Percentiles rank a stretch among this genome's conserved stretches.
phyloP scores from a whole-genome alignment of 176 grass and related monocot genomes.

The Oryza meridionalis region DNA sequence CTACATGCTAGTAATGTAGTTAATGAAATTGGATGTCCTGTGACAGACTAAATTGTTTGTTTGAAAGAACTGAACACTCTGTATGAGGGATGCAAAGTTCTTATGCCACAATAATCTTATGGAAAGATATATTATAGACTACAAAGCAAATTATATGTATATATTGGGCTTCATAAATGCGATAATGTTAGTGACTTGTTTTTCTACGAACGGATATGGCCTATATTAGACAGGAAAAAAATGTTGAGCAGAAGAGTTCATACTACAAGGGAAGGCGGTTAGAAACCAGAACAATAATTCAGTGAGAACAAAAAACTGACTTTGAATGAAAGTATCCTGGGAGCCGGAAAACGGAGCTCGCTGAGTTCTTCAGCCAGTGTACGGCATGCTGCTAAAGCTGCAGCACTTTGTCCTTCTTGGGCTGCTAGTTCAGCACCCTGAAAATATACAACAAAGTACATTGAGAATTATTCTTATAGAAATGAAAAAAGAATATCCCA shows the following conservation, averaged over 20 bases:
- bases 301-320: conserved; percentile 56
- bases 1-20: background rate
- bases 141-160: conserved; percentile 20
- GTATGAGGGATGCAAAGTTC: conserved; percentile 1
- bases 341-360: conserved; percentile 90
- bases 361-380: conserved; percentile 93
- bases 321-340: conserved; percentile 95
- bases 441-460: conserved; percentile 27
- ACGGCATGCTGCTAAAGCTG: conserved; percentile 91
- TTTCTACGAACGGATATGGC: background rate
- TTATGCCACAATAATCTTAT: background rate
- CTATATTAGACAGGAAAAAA: conserved; percentile 11
- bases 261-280: background rate
- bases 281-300: conserved; percentile 1
- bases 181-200: background rate
- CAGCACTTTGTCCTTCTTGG: conserved; percentile 88
- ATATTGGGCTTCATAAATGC: background rate
- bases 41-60: background rate
- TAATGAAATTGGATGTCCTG: conserved; percentile 19
- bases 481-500: conserved; percentile 4
- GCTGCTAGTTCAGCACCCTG: conserved; percentile 93
- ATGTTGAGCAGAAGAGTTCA: conserved; percentile 8
- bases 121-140: background rate
- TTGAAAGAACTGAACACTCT: background rate
- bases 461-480: conserved; percentile 28